Conservation (phyloP, 2,329 filamentous ascomycete genomes). For the Zymoseptoria passerinii region DNA sequence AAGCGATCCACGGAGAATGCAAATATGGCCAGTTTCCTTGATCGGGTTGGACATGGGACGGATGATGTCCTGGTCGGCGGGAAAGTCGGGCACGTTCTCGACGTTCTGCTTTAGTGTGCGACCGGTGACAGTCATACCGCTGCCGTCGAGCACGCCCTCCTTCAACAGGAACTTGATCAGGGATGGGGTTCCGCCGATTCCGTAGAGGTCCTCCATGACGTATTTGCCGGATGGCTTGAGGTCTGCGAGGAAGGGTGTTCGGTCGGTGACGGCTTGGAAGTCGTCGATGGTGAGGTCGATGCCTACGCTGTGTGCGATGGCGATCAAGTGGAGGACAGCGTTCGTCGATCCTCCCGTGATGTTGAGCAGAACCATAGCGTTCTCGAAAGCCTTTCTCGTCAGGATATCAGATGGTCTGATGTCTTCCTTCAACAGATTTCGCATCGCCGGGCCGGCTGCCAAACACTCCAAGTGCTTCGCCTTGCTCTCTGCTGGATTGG, state of each 20-base stretch:
- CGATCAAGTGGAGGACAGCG: constrained; percentile 44
- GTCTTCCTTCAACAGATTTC: constrained; percentile 44
- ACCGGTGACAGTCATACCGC: constrained; percentile 43
- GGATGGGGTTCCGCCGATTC: constrained; percentile 43
- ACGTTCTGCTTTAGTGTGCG: constrained; percentile 44
- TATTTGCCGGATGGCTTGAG: constrained; percentile 47
- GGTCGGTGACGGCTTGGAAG: constrained; percentile 44
- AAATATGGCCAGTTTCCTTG: constrained; percentile 63
- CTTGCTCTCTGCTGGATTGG: constrained; percentile 43
- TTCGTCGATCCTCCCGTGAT: constrained; percentile 45
- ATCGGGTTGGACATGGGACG: constrained; percentile 60
- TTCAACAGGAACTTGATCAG: constrained; percentile 44
- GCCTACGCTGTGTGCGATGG: constrained; percentile 43
- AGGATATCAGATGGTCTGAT: constrained; percentile 43
- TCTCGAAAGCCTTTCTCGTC: constrained; percentile 42
- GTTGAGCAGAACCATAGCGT: constrained; percentile 45
- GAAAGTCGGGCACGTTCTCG: constrained; percentile 54
- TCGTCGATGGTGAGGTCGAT: constrained; percentile 45
- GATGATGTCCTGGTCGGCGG: constrained; percentile 62
- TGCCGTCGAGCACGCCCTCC: constrained; percentile 42
- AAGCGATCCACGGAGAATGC: constrained; percentile 61
- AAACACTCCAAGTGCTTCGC: constrained; percentile 44
- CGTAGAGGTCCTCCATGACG: constrained; percentile 52
- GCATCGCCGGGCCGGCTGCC: constrained; percentile 43
- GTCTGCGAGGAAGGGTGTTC: constrained; percentile 44